Evolutionary conservation across 192 early-diverging fungal species (phyloP).

Genomic region (Backusella psychrophila): DNA sequence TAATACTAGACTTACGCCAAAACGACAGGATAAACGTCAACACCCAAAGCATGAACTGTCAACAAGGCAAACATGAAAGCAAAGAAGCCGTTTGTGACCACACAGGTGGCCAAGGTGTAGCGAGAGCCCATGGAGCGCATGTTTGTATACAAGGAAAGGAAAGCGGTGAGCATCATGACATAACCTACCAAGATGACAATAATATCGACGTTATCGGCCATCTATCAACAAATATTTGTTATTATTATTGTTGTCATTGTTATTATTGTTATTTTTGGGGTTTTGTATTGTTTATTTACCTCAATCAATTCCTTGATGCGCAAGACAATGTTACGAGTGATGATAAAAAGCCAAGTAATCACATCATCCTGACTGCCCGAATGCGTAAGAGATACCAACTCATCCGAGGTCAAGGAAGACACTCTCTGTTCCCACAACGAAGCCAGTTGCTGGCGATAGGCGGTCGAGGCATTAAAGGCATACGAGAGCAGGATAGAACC

Average conservation of each 20-base stretch:
- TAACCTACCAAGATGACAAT: constrained; percentile 76
- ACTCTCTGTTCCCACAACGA: constrained; percentile 55
- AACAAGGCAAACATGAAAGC: constrained; percentile 74
- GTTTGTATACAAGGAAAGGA: constrained; percentile 76
- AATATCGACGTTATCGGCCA: constrained; percentile 75
- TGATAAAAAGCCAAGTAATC: constrained; percentile 51
- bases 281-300: constrained; percentile 6
- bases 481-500: constrained; percentile 41
- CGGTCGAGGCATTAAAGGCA: constrained; percentile 49
- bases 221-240: background rate
- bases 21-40: constrained; percentile 66
- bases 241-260: background rate
- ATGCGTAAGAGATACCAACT: constrained; percentile 38
- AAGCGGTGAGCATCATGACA: constrained; percentile 78
- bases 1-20: constrained; percentile 41
- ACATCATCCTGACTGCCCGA: constrained; percentile 44
- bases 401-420: constrained; percentile 38
- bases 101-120: constrained; percentile 71
- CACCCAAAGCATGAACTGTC: constrained; percentile 66
- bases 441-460: constrained; percentile 38
- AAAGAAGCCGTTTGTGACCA: constrained; percentile 69
- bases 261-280: background rate
- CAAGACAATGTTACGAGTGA: constrained; percentile 51
- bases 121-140: constrained; percentile 85
- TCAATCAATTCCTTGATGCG: constrained; percentile 66